Conservation (phyloP, 1,284 basidiomycete genomes). For the Somion occarium region DNA sequence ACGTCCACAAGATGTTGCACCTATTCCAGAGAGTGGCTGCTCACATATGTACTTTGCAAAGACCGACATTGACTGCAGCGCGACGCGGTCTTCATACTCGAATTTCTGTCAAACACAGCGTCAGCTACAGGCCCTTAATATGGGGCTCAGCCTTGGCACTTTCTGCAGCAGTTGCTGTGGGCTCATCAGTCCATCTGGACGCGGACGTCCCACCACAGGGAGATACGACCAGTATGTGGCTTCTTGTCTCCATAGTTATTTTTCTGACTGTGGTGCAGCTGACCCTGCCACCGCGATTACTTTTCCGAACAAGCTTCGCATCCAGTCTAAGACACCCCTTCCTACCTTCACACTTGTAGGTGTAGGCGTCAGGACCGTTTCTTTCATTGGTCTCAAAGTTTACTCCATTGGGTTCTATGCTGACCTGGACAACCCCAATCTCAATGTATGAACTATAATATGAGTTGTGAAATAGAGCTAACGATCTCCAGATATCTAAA, state of each 20-base stretch:
- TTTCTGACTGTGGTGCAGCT: constrained; percentile 31
- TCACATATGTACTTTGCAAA: too few relatives aligned
- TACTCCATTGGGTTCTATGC: constrained; percentile 88
- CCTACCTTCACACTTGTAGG: constrained; percentile 70
- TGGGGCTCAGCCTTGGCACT: neutral
- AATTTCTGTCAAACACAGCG: too few relatives aligned
- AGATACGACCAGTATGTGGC: constrained; percentile 23
- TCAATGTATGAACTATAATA: constrained; percentile 40
- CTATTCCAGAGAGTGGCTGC: neutral
- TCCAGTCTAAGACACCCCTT: constrained; percentile 56
- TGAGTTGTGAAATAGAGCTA: neutral
- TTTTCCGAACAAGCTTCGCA: constrained; percentile 60
- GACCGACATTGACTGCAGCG: too few relatives aligned
- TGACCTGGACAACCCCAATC: constrained; percentile 58
- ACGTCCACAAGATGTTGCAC: neutral
- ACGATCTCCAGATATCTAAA: constrained; percentile 34
- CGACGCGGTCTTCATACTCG: too few relatives aligned
- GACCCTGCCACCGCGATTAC: constrained; percentile 69
- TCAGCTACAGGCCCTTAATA: too few relatives aligned
- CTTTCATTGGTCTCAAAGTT: constrained; percentile 78
- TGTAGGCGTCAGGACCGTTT: constrained; percentile 80
- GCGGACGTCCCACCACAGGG: constrained; percentile 17
- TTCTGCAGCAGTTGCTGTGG: neutral
- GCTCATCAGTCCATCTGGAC: constrained; percentile 34
- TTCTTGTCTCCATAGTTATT: neutral